Percentiles rank a stretch among this genome's conserved stretches.
phyloP scores from a whole-genome alignment of 2,329 filamentous ascomycete species.

The Blumeria graminis region DNA sequence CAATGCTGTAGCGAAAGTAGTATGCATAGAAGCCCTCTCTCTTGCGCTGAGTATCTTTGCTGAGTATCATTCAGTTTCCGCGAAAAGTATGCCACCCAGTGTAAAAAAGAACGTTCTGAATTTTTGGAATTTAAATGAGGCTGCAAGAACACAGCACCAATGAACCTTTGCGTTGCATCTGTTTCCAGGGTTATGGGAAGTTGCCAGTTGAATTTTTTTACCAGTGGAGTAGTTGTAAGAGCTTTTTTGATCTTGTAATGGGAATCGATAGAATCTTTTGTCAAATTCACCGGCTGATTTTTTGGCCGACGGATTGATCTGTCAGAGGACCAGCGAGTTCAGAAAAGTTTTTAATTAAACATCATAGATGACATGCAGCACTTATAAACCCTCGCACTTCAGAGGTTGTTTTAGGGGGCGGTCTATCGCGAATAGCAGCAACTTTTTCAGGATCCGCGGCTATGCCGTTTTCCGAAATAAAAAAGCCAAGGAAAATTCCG shows the following conservation, averaged over 20 bases:
- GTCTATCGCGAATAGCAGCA: background rate
- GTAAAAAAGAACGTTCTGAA: no score
- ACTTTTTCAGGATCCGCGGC: background rate
- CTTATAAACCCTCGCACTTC: no score
- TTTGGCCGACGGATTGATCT: no score
- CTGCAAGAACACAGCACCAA: no score
- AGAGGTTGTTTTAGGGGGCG: no score
- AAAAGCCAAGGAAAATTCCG: background rate
- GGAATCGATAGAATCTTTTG: background rate
- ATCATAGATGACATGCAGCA: no score
- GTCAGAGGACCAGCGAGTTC: no score
- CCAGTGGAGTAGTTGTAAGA: background rate
- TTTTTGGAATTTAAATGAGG: no score
- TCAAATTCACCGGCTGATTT: background rate
- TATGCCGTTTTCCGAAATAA: background rate
- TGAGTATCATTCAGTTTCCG: no score
- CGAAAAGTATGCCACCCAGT: no score
- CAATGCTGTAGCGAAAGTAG: background rate
- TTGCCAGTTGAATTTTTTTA: background rate
- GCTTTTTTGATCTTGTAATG: background rate
- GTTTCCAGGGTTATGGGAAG: background rate
- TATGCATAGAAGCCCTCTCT: background rate
- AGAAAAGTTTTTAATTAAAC: no score
- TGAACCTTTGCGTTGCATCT: background rate
- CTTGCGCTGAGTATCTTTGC: no score